Evolutionary conservation across 768 basidiomycete genomes (phyloP).

Genomic region (Lentinula aciculospora): DNA sequence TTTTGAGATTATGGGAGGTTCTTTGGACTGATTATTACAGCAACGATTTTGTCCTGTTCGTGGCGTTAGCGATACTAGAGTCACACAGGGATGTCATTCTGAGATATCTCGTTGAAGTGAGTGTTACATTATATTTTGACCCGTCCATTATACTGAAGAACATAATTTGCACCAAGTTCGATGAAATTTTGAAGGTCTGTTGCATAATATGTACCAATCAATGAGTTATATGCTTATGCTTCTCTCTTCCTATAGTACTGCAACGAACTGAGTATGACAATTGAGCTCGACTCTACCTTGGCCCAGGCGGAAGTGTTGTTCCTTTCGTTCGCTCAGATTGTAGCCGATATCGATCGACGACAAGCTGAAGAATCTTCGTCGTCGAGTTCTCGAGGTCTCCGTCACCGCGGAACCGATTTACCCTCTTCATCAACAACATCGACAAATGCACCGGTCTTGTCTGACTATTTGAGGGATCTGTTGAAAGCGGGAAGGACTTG

Average conservation of each 20-base stretch:
- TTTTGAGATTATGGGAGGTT: constrained; percentile 90
- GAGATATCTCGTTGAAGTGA: constrained; percentile 89
- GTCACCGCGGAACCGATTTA: constrained; percentile 19
- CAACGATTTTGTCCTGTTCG: constrained; percentile 83
- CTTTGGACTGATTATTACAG: constrained; percentile 92
- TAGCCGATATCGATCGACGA: constrained; percentile 84
- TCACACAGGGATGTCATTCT: constrained; percentile 94
- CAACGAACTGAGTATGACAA: constrained; percentile 93
- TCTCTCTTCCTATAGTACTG: constrained; percentile 57
- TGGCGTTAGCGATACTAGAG: constrained; percentile 91
- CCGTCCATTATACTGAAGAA: not conserved
- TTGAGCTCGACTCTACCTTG: constrained; percentile 92
- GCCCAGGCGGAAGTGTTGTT: constrained; percentile 97
- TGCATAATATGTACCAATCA: not conserved
- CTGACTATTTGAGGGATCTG: constrained; percentile 58
- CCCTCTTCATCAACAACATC: constrained; percentile 16
- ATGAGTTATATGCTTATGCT: no score
- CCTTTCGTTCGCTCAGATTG: constrained; percentile 82
- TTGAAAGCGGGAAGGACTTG: constrained; percentile 38
- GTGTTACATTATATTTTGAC: constrained; percentile 17
- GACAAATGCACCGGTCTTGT: constrained; percentile 42
- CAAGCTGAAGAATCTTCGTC: constrained; percentile 47
- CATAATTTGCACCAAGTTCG: constrained; percentile 45
- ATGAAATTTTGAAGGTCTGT: constrained; percentile 69
- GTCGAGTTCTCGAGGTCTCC: constrained; percentile 21